Conservation (phyloP, 176 grass and related monocot species). For the Aegilops umbellulata region DNA sequence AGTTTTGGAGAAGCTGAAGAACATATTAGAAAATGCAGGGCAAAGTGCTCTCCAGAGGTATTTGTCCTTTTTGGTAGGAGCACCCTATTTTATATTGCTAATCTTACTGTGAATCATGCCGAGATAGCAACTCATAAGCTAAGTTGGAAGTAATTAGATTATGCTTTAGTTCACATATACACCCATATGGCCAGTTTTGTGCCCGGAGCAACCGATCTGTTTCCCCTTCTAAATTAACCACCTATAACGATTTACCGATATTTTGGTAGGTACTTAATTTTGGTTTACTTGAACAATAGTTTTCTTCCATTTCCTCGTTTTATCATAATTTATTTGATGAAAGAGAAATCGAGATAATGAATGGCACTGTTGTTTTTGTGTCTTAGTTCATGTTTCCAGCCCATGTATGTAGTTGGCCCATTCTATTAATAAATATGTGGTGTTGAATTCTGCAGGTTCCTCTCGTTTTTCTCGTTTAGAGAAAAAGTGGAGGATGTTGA, state of each 20-base stretch:
- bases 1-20: conserved; percentile 94
- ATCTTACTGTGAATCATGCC: conserved; percentile 3
- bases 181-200: conserved; percentile 8
- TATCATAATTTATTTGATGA: conserved; percentile 15
- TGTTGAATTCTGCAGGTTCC: conserved; percentile 60
- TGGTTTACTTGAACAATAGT: not conserved
- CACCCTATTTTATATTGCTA: conserved; percentile 10
- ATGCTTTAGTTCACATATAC: not conserved
- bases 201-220: not conserved
- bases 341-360: not conserved
- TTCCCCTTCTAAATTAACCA: conserved; percentile 3
- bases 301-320: not conserved
- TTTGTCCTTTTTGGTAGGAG: conserved; percentile 22
- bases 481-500: conserved; percentile 82
- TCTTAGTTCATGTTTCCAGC: conserved; percentile 8
- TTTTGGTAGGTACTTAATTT: not conserved
- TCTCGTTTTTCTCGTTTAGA: conserved; percentile 74
- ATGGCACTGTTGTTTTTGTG: conserved; percentile 8
- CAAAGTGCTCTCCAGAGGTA: conserved; percentile 81
- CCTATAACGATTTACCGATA: not conserved
- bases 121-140: conserved; percentile 11
- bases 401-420: conserved; percentile 16
- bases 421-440: conserved; percentile 21
- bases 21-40: conserved; percentile 71
- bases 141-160: not conserved